Evolutionary conservation across 352 stramenopile species (phyloP).

Genomic region (Phytophthora ramorum): DNA sequence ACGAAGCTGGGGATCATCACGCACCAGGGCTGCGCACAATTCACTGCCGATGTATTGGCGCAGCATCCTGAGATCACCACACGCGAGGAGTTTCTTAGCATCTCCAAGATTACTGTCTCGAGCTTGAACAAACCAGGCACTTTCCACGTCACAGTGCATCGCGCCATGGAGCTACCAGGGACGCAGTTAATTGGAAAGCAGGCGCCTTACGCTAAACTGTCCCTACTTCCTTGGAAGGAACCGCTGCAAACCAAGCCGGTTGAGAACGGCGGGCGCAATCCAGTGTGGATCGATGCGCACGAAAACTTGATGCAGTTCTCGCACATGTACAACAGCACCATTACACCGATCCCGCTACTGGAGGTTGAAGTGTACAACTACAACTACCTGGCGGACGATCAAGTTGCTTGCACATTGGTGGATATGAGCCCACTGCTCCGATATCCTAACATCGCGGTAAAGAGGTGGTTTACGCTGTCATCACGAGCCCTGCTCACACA

Average conservation of each 20-base stretch:
- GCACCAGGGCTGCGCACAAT: constrained; percentile 79
- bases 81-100: constrained; percentile 54
- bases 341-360: constrained; percentile 84
- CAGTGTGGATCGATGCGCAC: constrained; percentile 73
- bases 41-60: constrained; percentile 72
- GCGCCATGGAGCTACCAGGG: constrained; percentile 74
- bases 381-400: constrained; percentile 83
- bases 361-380: constrained; percentile 90
- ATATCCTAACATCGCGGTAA: constrained; percentile 72
- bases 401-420: constrained; percentile 79
- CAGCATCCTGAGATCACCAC: constrained; percentile 64
- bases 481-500: constrained; percentile 59
- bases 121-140: constrained; percentile 71
- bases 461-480: constrained; percentile 86
- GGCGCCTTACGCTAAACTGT: constrained; percentile 77
- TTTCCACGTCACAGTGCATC: constrained; percentile 79
- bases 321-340: constrained; percentile 91
- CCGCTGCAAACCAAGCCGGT: constrained; percentile 79
- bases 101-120: constrained; percentile 53
- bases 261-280: constrained; percentile 77
- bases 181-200: constrained; percentile 71
- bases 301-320: constrained; percentile 87
- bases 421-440: constrained; percentile 85
- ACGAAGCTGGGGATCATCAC: constrained; percentile 62
- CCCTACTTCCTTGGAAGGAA: constrained; percentile 86